Evolutionary conservation across 2,329 filamentous ascomycete species (phyloP), one percentile per base, ranked within the genome.

Genomic region (Proliferodiscus dingleyae): DNA sequence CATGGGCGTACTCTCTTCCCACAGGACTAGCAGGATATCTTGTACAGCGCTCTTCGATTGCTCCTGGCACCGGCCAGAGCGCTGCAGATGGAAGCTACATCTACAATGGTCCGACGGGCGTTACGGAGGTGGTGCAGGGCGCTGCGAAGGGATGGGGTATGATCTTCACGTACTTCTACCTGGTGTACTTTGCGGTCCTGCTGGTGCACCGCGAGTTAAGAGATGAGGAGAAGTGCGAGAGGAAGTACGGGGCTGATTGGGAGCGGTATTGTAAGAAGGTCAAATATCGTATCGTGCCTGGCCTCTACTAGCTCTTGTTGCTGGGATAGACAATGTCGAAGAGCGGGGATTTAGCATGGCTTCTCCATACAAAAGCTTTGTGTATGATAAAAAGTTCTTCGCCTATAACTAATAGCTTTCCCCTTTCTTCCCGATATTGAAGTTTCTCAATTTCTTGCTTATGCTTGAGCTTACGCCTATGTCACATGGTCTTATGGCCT

Each of bases 161-260:
- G 68, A 71, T 90, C 37, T 79, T 96, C 55, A 95, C 90, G 0
- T 97, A 96, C 71, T 96, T 96, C 64, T 97, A 94, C 70, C 75
- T 96, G 57, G 60, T 95, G 6, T 97, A 96, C 71, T 96, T 97
- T 70, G 89, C 83, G 3, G 70, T 95, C 10, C 69, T 97, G 51
- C 74, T 97, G 9, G 72, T 96, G 43, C 91, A 96, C 64, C 85
- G 91, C 16, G 89, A 95, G 64, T 72, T 81, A 47, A 78, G 91
- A 43, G 91, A 97, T 57, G 90, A 96, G 57, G 86, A 88, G 64
- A 95, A 95, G 73, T 97, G 91, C 67, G 74, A 78, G 52, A 78
- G 78, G 62, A 97, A 97, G 74, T 97, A 97, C 61, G 90, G 90
- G 21, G 83, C 83, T 56, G 89, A 96, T 63, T 97, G 91, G 90